Conservation (phyloP, 495 filamentous ascomycete genomes). For the Xylaria intraflava region DNA sequence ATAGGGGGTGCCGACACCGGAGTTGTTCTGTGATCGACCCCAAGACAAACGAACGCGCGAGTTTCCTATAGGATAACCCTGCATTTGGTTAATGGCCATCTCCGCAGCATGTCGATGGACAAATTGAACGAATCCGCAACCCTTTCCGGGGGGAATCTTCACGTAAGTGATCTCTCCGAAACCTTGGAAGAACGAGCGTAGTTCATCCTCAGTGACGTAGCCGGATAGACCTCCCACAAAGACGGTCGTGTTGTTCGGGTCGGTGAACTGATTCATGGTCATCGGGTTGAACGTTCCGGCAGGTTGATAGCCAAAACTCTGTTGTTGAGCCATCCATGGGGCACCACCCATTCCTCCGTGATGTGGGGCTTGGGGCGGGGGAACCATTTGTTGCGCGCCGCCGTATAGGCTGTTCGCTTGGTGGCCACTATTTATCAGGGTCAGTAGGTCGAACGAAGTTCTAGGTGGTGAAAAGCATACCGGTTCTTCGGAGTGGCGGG, state of each 20-base stretch:
- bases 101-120: slow-evolving; percentile 98
- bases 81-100: slow-evolving; percentile 99
- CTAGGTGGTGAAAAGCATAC: slow-evolving; percentile 18
- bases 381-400: slow-evolving; percentile 32
- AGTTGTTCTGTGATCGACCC: slow-evolving; percentile 99
- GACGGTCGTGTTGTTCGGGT: slow-evolving; percentile 99
- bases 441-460: not conserved
- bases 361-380: slow-evolving; percentile 29
- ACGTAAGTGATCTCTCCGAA: slow-evolving; percentile 99
- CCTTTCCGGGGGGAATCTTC: slow-evolving; percentile 99
- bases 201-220: slow-evolving; percentile 98
- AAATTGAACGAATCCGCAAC: slow-evolving; percentile 98
- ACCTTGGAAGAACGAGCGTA: slow-evolving; percentile 98
- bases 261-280: slow-evolving; percentile 99
- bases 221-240: slow-evolving; percentile 97
- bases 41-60: slow-evolving; percentile 95
- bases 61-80: slow-evolving; percentile 98
- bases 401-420: slow-evolving; percentile 33
- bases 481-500: slow-evolving; percentile 91
- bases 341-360: slow-evolving; percentile 32
- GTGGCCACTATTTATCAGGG: slow-evolving; percentile 18
- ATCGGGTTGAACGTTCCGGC: slow-evolving; percentile 38
- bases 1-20: slow-evolving; percentile 95
- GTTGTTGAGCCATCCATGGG: slow-evolving; percentile 30
- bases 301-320: slow-evolving; percentile 52